A percentile compares a stretch with the other conserved stretches of the same genome.
These are phyloP conservation scores for Ganoderma meredithae DNA, from an alignment of 1,284 basidiomycete species.

Conservation along the genomic window DNA sequence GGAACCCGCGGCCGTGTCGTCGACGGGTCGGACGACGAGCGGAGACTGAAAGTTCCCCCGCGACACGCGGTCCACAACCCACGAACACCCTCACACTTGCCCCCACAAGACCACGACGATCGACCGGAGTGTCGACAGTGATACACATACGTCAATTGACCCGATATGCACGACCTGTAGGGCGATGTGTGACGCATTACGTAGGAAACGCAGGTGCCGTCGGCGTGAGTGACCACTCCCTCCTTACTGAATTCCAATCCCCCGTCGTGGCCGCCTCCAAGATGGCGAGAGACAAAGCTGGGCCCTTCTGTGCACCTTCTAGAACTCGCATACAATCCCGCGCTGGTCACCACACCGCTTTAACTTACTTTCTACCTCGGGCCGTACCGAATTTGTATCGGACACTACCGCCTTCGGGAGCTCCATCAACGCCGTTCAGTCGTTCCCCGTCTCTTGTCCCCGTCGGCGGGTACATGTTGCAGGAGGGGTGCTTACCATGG, in stretches of 20 bases:
- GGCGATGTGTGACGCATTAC: not conserved
- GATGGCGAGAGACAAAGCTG: not conserved
- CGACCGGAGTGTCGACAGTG: not conserved
- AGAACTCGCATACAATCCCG: not conserved
- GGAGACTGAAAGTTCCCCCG: conserved; percentile 14
- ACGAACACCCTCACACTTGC: not conserved
- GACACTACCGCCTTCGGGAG: not conserved
- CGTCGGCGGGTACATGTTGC: not conserved
- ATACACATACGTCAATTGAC: not conserved
- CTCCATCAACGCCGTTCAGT: not conserved
- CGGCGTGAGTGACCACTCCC: not conserved
- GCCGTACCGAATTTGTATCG: not conserved
- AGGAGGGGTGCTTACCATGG: not conserved
- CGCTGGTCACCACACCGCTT: not conserved
- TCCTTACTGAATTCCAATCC: not conserved
- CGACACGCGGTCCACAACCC: not conserved
- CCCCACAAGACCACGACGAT: not conserved
- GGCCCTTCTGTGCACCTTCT: not conserved
- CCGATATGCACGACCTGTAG: not conserved
- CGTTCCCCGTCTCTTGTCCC: not conserved
- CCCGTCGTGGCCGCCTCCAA: not conserved
- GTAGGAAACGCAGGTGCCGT: not conserved
- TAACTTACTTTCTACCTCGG: not conserved
- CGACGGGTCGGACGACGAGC: conserved; percentile 11
- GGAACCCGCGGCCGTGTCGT: not conserved